These are phyloP conservation scores for Delphinella strobiligena DNA, from an alignment of 2,329 filamentous ascomycete genomes.

Conservation along the genomic window DNA sequence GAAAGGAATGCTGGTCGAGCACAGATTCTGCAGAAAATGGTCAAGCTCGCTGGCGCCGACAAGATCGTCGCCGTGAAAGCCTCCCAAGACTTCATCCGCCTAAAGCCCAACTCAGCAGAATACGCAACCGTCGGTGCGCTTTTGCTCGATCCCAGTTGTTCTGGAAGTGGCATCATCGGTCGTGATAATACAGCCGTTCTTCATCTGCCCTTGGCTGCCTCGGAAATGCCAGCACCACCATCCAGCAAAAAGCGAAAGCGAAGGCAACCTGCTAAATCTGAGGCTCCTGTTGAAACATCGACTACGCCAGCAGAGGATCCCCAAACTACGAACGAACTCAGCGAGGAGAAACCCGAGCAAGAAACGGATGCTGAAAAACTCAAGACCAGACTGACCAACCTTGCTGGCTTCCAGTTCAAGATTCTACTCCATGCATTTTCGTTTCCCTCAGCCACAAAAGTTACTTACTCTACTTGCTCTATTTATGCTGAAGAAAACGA, in stretches of 20 bases:
- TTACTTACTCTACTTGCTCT: conserved; percentile 93
- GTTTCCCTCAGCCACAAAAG: conserved; percentile 61
- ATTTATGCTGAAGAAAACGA: conserved; percentile 84
- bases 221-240: not conserved
- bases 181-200: conserved; percentile 49
- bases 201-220: conserved; percentile 3
- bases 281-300: conserved; percentile 2
- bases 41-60: conserved; percentile 61
- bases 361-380: conserved; percentile 42
- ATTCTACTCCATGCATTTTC: conserved; percentile 73
- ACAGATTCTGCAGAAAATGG: conserved; percentile 73
- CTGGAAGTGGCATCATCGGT: conserved; percentile 86
- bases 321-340: conserved; percentile 13
- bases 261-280: conserved; percentile 4
- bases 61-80: conserved; percentile 54
- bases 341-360: conserved; percentile 19
- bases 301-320: conserved; percentile 2
- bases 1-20: conserved; percentile 64
- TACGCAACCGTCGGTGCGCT: conserved; percentile 66
- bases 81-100: conserved; percentile 70
- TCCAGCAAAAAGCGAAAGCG: conserved; percentile 21
- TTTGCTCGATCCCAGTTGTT: conserved; percentile 87
- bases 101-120: conserved; percentile 50
- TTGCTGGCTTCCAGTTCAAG: conserved; percentile 71
- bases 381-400: conserved; percentile 52